Percentiles rank a stretch among this genome's conserved stretches.
phyloP scores from a whole-genome alignment of 2,329 filamentous ascomycete genomes.

The Achaetomium macrosporum region DNA sequence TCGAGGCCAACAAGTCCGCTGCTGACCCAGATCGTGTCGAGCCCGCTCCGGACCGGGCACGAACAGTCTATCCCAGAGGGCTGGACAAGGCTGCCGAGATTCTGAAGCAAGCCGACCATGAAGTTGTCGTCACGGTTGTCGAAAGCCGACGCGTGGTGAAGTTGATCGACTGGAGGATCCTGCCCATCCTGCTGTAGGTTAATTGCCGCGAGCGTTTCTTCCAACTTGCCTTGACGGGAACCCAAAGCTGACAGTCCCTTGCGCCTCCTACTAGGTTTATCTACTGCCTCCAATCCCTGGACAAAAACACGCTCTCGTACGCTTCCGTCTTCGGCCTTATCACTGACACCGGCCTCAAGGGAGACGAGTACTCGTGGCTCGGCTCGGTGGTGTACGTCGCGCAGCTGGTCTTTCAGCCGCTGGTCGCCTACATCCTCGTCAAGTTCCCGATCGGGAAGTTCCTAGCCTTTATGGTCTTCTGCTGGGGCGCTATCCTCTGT shows the following conservation, averaged over 20 bases:
- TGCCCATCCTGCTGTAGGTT: conserved; percentile 2
- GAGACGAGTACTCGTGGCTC: conserved; percentile 1
- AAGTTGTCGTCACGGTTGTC: not conserved
- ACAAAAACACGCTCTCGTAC: conserved; percentile 4
- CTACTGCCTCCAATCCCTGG: conserved; percentile 2
- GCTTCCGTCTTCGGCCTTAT: not conserved
- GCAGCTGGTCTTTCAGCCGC: conserved; percentile 1
- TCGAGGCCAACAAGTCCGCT: not conserved
- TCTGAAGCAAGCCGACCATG: conserved; percentile 1
- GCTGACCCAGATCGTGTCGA: not conserved
- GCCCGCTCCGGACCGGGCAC: not conserved
- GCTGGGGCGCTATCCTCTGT: not conserved
- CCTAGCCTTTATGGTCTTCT: conserved; percentile 1
- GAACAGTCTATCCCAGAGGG: not conserved
- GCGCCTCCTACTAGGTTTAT: not conserved
- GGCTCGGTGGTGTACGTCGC: not conserved
- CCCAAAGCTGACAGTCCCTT: not conserved
- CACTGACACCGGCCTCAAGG: not conserved
- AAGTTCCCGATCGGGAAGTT: conserved; percentile 1
- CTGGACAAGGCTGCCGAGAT: conserved; percentile 3
- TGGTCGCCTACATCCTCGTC: conserved; percentile 2
- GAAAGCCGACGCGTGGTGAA: conserved; percentile 2
- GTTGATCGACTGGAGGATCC: conserved; percentile 1
- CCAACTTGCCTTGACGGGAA: not conserved
- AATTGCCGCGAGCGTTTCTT: too few relatives aligned